Conservation (phyloP, 345 rosid genomes). For the Adansonia digitata region DNA sequence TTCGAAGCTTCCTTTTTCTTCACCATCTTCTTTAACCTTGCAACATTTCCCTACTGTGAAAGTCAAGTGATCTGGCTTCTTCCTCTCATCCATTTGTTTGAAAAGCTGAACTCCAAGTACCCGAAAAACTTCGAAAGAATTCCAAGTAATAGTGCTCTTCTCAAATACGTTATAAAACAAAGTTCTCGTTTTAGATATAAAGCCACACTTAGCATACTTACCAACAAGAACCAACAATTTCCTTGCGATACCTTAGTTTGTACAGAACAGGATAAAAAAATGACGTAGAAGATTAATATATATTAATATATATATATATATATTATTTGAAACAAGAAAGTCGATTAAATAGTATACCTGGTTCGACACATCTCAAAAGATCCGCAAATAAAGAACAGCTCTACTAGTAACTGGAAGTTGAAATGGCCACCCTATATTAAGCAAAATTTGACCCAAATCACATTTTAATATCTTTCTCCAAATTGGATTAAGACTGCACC, state of each 20-base stretch:
- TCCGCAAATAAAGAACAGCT: too few species aligned
- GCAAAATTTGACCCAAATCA: not conserved
- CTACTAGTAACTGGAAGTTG: too few species aligned
- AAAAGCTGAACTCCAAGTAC: conserved; percentile 65
- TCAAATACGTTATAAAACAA: conserved; percentile 46
- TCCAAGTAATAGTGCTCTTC: conserved; percentile 66
- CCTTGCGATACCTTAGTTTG: not conserved
- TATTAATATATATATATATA: too few species aligned
- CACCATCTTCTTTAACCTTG: not conserved
- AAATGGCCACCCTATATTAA: too few species aligned
- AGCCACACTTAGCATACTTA: conserved; percentile 10
- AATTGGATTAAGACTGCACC: conserved; percentile 92
- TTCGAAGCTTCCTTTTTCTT: not conserved
- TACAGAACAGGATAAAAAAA: not conserved
- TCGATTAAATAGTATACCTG: conserved; percentile 4
- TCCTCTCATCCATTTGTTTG: conserved; percentile 51
- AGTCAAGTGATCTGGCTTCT: conserved; percentile 65
- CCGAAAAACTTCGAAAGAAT: conserved; percentile 87
- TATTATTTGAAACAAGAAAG: conserved; percentile 8
- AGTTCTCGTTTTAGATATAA: conserved; percentile 31
- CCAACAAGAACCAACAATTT: conserved; percentile 1
- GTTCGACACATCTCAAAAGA: conserved; percentile 9
- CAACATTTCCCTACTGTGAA: conserved; percentile 34
- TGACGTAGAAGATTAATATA: not conserved
- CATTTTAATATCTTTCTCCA: conserved; percentile 78